These are phyloP conservation scores for Mycosphaerelloides madeirae DNA, from an alignment of 2,329 filamentous ascomycete genomes.

Conservation along the genomic window DNA sequence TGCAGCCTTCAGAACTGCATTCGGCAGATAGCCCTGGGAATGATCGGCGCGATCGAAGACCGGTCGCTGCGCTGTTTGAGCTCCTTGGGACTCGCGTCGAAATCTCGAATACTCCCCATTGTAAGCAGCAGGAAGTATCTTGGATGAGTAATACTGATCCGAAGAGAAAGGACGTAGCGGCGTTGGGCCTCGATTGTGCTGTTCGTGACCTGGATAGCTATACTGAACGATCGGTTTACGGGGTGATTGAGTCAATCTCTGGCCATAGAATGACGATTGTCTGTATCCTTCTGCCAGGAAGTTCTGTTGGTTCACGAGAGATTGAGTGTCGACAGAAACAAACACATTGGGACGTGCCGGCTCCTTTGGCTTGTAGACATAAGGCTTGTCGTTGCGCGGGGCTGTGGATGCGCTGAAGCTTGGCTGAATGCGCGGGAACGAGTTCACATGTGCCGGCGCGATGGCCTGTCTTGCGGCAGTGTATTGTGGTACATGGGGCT, in stretches of 20 bases:
- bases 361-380: conserved; percentile 37
- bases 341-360: conserved; percentile 24
- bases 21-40: conserved; percentile 18
- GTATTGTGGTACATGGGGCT: conserved; percentile 16
- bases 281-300: conserved; percentile 25
- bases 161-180: conserved; percentile 31
- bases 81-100: conserved; percentile 29
- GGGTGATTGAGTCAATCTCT: conserved; percentile 11
- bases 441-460: conserved; percentile 19
- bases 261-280: conserved; percentile 13
- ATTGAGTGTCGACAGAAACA: conserved; percentile 28
- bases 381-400: conserved; percentile 22
- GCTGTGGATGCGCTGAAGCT: conserved; percentile 10
- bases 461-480: conserved; percentile 20
- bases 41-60: conserved; percentile 21
- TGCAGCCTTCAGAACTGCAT: conserved; percentile 23
- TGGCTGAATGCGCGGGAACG: conserved; percentile 15
- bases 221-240: conserved; percentile 12
- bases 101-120: conserved; percentile 35
- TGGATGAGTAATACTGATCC: conserved; percentile 36
- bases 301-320: conserved; percentile 27
- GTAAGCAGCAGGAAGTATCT: conserved; percentile 32
- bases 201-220: conserved; percentile 24
- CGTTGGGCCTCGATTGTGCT: conserved; percentile 16
- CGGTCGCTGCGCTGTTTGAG: conserved; percentile 27